Conservation (phyloP, 1,284 basidiomycete species). For the Cutaneotrichosporon sp. region DNA sequence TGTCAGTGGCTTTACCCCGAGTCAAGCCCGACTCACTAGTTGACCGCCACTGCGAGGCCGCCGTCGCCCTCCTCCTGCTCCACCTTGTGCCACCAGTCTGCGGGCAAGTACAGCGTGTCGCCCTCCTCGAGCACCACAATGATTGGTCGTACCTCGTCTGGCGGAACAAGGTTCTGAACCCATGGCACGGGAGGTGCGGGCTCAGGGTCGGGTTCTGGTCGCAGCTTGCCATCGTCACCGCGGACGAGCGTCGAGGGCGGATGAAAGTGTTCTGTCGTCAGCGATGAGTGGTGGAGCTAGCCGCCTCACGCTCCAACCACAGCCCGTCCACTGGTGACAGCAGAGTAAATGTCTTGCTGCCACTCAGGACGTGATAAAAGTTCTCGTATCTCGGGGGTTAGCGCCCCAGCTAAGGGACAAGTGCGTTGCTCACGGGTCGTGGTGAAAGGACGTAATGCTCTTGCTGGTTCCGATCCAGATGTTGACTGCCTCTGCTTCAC, state of each 20-base stretch:
- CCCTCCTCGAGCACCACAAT: constrained; percentile 62
- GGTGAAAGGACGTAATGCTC: constrained; percentile 78
- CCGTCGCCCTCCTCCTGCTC: constrained; percentile 53
- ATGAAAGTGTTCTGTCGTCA: constrained; percentile 33
- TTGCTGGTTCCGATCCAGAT: constrained; percentile 76
- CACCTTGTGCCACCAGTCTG: constrained; percentile 90
- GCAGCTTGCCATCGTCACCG: constrained; percentile 7
- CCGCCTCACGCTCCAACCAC: constrained; percentile 62
- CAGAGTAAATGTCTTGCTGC: constrained; percentile 75
- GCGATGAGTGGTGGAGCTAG: background rate
- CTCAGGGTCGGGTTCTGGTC: constrained; percentile 33
- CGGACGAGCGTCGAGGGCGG: constrained; percentile 32
- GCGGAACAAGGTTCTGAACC: constrained; percentile 59
- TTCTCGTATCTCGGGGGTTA: constrained; percentile 62
- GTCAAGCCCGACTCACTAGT: constrained; percentile 73
- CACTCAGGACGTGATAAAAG: constrained; percentile 77
- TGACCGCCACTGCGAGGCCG: constrained; percentile 61
- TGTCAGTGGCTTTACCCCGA: constrained; percentile 1
- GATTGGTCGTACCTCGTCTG: constrained; percentile 59
- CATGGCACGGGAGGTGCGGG: constrained; percentile 56
- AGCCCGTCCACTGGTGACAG: constrained; percentile 81
- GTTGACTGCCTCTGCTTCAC: constrained; percentile 77
- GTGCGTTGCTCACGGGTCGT: constrained; percentile 47
- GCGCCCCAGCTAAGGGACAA: background rate
- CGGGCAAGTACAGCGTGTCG: constrained; percentile 79